Conservation (phyloP, 345 rosid species). For the Sonneratia caseolaris region DNA sequence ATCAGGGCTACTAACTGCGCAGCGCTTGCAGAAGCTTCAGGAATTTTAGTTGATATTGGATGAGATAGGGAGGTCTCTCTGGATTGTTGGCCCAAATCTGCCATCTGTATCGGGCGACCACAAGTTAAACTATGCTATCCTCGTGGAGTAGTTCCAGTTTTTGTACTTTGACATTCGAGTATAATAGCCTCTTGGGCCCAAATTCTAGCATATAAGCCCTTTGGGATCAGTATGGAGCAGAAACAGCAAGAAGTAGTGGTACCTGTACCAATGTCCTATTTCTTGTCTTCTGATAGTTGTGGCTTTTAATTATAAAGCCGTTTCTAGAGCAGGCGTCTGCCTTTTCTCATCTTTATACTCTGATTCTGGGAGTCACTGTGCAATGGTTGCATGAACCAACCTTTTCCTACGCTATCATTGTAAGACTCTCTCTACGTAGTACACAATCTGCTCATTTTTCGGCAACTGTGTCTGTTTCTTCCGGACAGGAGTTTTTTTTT, state of each 20-base stretch:
- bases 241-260: constrained; percentile 48
- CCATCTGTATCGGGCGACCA: constrained; percentile 37
- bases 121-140: constrained; percentile 19
- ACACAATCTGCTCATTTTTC: background rate
- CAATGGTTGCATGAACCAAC: background rate
- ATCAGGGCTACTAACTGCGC: background rate
- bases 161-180: constrained; percentile 3
- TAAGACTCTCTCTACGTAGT: background rate
- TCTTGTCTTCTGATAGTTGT: background rate
- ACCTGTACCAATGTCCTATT: background rate
- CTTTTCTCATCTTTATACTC: background rate
- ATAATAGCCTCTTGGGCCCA: constrained; percentile 31
- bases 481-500: constrained; percentile 43
- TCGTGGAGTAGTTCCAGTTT: background rate
- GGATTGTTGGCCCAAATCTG: constrained; percentile 35
- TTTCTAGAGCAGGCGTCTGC: background rate
- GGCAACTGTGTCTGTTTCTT: constrained; percentile 5
- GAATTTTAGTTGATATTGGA: constrained; percentile 71
- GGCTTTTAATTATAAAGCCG: background rate
- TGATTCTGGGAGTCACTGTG: background rate
- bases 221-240: constrained; percentile 46
- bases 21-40: constrained; percentile 65
- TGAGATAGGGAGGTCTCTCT: constrained; percentile 57
- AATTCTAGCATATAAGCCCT: constrained; percentile 20
- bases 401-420: background rate